Evolutionary conservation across 2,329 filamentous ascomycete species (phyloP), one percentile per base, ranked within the genome.

Genomic region (Hirsutella rhossiliensis): DNA sequence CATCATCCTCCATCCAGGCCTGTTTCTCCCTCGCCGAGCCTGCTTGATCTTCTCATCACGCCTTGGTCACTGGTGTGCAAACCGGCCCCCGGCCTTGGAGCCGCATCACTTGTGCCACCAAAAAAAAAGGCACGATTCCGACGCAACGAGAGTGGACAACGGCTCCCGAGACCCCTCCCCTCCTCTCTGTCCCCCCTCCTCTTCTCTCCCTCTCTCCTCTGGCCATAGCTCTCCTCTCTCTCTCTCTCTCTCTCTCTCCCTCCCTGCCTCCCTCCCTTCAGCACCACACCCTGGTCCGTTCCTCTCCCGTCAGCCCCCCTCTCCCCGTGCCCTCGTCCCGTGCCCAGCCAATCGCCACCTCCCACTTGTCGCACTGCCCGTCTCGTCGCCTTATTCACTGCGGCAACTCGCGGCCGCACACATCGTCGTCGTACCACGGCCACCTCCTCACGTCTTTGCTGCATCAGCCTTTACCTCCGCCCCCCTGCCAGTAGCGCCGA

Each of bases 311-410:
- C 41, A 40, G 41, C 43, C 44, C 41, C 30, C 40, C 48, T 37
- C 23, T 27, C 23, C 23, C 23, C 42, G 30, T 40, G 48, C 46
- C 44, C 42, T 41, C 31, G 38, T 46, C 41, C 20, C 36, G 30
- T 42, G 45, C 23, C 42, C 19, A 30, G 43, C 47, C 45, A 50
- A 49, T 46, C 45, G 40, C 45, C 45, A 42, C 45, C 42, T 47
- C 49, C 40, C 49, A 36, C 45, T 42, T 50, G 43, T 49, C 47
- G 44, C 47, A 46, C 41, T 45, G 38, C 41, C n/a, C 17, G 19
- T 42, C 40, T 7, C 28, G 34, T 29, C 27, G 36, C 11, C 31
- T 43, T 31, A 38, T 42, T 39, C 13, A 40, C 42, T 40, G 17
- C 41, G 27, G 30, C 29, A 28, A 43, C 23, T 47, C 42, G 29